A percentile compares a stretch with the other conserved stretches of the same genome.
These are phyloP conservation scores for Trypanosoma mega DNA, from an alignment of 208 protist genomes.

Conservation along the genomic window DNA sequence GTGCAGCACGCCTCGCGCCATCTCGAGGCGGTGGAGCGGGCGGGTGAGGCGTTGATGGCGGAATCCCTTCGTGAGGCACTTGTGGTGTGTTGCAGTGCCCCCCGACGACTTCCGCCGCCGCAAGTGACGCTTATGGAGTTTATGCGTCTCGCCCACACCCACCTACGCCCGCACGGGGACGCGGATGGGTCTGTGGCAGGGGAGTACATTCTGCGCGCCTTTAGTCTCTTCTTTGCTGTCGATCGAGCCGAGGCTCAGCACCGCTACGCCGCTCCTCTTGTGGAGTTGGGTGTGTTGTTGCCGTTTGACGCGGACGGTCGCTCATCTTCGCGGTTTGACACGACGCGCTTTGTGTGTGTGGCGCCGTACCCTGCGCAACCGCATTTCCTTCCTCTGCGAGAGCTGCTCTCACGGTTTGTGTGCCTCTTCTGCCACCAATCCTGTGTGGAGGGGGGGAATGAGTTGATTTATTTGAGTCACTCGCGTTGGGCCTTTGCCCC, in stretches of 20 bases:
- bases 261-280: constrained; percentile 18
- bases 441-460: constrained; percentile 27
- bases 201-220: constrained; percentile 25
- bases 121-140: constrained; percentile 25
- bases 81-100: constrained; percentile 15
- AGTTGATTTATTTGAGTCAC: constrained; percentile 31
- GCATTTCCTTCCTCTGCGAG: constrained; percentile 18
- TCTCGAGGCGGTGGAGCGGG: constrained; percentile 12
- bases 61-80: constrained; percentile 16
- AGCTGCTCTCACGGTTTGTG: constrained; percentile 20
- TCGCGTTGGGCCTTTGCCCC: constrained; percentile 27
- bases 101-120: constrained; percentile 12
- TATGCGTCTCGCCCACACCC: constrained; percentile 14
- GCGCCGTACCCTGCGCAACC: neutral
- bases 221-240: constrained; percentile 22
- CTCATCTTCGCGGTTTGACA: constrained; percentile 12
- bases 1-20: constrained; percentile 20
- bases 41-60: neutral
- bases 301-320: neutral
- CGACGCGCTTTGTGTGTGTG: constrained; percentile 4
- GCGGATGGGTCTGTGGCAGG: constrained; percentile 9
- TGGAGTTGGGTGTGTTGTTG: constrained; percentile 18
- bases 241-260: constrained; percentile 19
- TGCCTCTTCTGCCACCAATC: constrained; percentile 30
- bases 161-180: constrained; percentile 25